Percentiles rank a stretch among this genome's conserved stretches.
Evolutionary conservation across 2,329 filamentous ascomycete genomes (phyloP).

Genomic region (Cercospora zeina): DNA sequence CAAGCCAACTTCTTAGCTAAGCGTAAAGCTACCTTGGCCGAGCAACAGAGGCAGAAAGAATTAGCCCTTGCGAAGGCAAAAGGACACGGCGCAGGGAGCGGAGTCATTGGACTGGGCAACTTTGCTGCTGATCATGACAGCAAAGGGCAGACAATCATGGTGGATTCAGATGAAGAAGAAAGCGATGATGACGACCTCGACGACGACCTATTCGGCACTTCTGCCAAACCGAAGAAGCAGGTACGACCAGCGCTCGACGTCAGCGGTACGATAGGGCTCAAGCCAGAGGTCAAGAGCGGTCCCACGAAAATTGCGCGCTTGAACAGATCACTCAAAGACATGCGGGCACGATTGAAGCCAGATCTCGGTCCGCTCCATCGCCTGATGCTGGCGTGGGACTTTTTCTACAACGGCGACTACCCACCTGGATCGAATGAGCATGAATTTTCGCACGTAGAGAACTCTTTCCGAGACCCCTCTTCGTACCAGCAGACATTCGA

Average conservation of each 20-base stretch:
- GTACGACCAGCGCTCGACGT: conserved; percentile 38
- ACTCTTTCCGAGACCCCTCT: conserved; percentile 71
- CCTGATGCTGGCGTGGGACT: conserved; percentile 89
- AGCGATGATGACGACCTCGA: conserved; percentile 56
- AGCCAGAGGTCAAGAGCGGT: conserved; percentile 57
- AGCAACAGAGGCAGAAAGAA: conserved; percentile 66
- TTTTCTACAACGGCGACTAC: conserved; percentile 84
- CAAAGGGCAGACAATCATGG: conserved; percentile 84
- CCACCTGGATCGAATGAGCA: conserved; percentile 72
- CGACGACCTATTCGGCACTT: conserved; percentile 65
- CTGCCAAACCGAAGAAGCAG: conserved; percentile 48
- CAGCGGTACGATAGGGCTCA: conserved; percentile 37
- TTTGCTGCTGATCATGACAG: conserved; percentile 76
- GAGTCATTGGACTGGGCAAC: conserved; percentile 69
- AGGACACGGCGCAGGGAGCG: conserved; percentile 76
- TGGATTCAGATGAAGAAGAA: conserved; percentile 65
- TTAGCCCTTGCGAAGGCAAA: conserved; percentile 33
- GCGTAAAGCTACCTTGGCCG: conserved; percentile 72
- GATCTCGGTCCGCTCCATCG: conserved; percentile 83
- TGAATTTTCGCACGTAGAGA: conserved; percentile 72
- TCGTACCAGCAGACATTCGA: conserved; percentile 90
- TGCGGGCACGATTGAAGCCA: conserved; percentile 87
- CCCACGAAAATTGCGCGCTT: conserved; percentile 84
- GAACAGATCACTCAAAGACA: conserved; percentile 82
- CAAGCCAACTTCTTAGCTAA: conserved; percentile 67